Base-by-base conservation (phyloP, 2,329 filamentous ascomycete species). In the Boeremia lycopersici region DNA sequence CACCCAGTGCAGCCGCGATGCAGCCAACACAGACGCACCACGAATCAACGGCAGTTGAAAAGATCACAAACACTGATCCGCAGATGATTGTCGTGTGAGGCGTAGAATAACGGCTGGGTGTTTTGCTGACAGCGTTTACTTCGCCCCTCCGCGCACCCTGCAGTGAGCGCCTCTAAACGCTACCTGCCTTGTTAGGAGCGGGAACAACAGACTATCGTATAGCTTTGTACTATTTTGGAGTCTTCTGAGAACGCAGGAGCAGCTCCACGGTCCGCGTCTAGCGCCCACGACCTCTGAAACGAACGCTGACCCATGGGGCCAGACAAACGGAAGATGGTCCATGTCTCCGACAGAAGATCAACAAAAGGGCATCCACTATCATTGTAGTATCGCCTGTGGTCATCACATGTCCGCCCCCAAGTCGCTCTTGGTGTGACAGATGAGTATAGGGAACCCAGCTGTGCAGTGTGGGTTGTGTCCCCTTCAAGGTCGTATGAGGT, bases 101-200 rank as follows among this genome's bases (percentile, higher is more conserved):
- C 35, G 41, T 30, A 45, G 23, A 5, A 40, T 26, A 19, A 25
- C 25, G 38, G 45, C 39, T 43, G 29, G 10, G 35, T 19, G 33
- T 12, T 15, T n/a, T 5, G 19, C 19, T 23, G n/a, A 28, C 39
- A 26, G 29, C 26, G 3, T 23, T 36, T 26, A 38, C 19, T 10
- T 7, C 33, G 15, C 33, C 26, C 38, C 25, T 35, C 34, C 29
- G 40, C 15, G n/a, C 30, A 33, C 40, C 29, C 25, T 48, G 50
- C 28, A 29, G 25, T n/a, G 5, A 25, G 26, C 39, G 30, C 26
- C 19, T 19, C 34, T 25, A 29, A 41, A 30, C 39, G 28, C 41
- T 34, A 53, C 52, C 46, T 55, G 52, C 46, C 52, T 46, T 29
- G 23, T 55, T 55, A 26, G 35, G 41, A 40, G 29, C 41, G 41